phyloP scores from a whole-genome alignment of 164 flowering plant genomes.

The Tinospora cordifolia region DNA sequence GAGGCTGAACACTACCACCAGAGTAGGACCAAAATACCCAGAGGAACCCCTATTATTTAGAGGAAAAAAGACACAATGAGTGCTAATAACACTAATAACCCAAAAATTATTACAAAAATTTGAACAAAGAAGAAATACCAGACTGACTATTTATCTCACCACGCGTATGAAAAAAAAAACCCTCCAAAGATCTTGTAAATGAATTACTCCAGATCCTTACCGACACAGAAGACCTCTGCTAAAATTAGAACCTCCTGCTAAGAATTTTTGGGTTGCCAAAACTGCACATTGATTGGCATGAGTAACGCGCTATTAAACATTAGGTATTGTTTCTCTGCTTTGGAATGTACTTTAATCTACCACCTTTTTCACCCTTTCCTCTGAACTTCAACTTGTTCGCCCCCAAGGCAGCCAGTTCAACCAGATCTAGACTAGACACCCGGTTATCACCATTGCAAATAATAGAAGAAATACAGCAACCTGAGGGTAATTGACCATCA shows the following conservation, averaged over 20 bases:
- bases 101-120: constrained; percentile 3
- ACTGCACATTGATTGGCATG: constrained; percentile 31
- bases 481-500: constrained; percentile 13
- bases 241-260: constrained; percentile 71
- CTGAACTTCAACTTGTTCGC: constrained; percentile 26
- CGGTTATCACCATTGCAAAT: constrained; percentile 32
- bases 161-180: constrained; percentile 8
- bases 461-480: constrained; percentile 9
- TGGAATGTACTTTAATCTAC: constrained; percentile 50
- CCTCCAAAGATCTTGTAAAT: constrained; percentile 4
- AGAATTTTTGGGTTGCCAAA: constrained; percentile 21
- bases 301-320: constrained; percentile 9
- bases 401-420: constrained; percentile 15
- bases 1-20: neutral
- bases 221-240: constrained; percentile 55
- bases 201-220: constrained; percentile 17
- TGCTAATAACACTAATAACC: neutral
- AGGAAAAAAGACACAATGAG: neutral
- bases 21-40: neutral
- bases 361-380: constrained; percentile 39
- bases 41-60: neutral
- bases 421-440: constrained; percentile 7
- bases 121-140: neutral
- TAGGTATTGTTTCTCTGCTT: constrained; percentile 36
- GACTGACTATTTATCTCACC: constrained; percentile 12